A percentile compares a stretch with the other conserved stretches of the same genome.
phyloP scores from a whole-genome alignment of 805 yeast species.

The Ogataea methylovora region DNA sequence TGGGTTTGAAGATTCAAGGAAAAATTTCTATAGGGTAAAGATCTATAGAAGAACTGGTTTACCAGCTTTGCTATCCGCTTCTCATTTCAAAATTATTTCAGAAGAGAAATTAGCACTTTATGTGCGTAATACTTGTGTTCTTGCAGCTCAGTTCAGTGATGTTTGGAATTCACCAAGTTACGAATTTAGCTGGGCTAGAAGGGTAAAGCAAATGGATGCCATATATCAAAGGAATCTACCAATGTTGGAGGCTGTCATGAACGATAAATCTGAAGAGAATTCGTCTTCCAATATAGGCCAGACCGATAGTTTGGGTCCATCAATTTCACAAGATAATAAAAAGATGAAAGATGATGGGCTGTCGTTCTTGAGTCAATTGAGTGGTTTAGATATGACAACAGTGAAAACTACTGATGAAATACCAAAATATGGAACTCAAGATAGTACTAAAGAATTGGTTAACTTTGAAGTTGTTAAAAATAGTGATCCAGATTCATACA shows the following conservation, averaged over 20 bases:
- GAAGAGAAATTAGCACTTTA: constrained; percentile 52
- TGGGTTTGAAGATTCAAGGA: constrained; percentile 2
- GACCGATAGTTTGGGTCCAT: no score
- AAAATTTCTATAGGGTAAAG: constrained; percentile 49
- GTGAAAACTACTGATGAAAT: neutral
- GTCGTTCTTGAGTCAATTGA: constrained; percentile 7
- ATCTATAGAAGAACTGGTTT: constrained; percentile 59
- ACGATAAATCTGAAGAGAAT: no score
- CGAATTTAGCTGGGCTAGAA: constrained; percentile 59
- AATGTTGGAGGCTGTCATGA: neutral
- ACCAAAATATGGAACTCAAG: neutral
- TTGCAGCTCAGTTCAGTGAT: constrained; percentile 65
- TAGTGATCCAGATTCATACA: constrained; percentile 14
- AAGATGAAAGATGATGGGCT: constrained; percentile 1
- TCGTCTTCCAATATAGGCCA: no score
- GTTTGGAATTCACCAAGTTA: constrained; percentile 64
- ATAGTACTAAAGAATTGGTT: neutral
- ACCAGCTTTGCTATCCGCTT: constrained; percentile 70
- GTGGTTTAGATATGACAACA: neutral
- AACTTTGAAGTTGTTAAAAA: constrained; percentile 8
- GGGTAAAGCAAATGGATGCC: constrained; percentile 53
- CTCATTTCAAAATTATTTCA: constrained; percentile 65
- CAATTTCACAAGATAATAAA: no score
- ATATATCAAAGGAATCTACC: neutral
- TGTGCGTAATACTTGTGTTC: constrained; percentile 57